phyloP scores from a whole-genome alignment of 768 basidiomycete genomes.

The Rubroboletus pulcherrimus region DNA sequence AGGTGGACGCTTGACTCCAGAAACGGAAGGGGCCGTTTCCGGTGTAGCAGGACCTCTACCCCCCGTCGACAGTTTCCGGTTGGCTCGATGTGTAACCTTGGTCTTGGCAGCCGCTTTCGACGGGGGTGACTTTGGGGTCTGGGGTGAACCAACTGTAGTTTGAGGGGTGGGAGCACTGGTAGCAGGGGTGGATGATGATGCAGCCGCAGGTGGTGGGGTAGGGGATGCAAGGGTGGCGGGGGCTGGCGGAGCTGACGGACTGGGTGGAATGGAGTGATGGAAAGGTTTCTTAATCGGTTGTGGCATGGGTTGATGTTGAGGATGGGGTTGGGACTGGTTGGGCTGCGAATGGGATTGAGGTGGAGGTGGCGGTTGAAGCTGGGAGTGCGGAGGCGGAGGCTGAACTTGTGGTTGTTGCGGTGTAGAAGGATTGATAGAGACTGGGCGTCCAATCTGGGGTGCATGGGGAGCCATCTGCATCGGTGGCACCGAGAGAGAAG shows the following conservation, averaged over 20 bases:
- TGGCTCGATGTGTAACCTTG: constrained; percentile 31
- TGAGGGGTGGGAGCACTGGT: constrained; percentile 40
- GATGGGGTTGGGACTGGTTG: constrained; percentile 3
- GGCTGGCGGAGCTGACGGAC: constrained; percentile 19
- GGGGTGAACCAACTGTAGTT: constrained; percentile 51
- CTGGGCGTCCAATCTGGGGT: constrained; percentile 28
- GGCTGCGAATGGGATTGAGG: constrained; percentile 10
- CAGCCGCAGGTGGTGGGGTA: constrained; percentile 45
- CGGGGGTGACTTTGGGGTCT: constrained; percentile 70
- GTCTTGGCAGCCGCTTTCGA: constrained; percentile 47
- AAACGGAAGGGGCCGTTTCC: constrained; percentile 30
- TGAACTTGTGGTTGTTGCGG: constrained; percentile 7
- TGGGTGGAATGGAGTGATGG: constrained; percentile 19
- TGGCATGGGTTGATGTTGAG: constrained; percentile 4
- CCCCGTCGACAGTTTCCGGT: constrained; percentile 31
- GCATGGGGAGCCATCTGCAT: constrained; percentile 19
- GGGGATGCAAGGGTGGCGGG: constrained; percentile 21
- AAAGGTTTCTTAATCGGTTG: constrained; percentile 18
- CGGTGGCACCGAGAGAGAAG: constrained; percentile 16
- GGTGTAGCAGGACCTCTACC: constrained; percentile 34
- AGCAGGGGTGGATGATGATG: constrained; percentile 49
- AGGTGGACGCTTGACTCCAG: constrained; percentile 33
- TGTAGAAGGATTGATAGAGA: constrained; percentile 29
- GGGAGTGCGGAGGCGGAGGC: constrained; percentile 9
- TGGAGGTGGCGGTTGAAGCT: not conserved